phyloP scores from a whole-genome alignment of 371 early-diverging fungal species.

The Batrachochytrium dendrobatidis region DNA sequence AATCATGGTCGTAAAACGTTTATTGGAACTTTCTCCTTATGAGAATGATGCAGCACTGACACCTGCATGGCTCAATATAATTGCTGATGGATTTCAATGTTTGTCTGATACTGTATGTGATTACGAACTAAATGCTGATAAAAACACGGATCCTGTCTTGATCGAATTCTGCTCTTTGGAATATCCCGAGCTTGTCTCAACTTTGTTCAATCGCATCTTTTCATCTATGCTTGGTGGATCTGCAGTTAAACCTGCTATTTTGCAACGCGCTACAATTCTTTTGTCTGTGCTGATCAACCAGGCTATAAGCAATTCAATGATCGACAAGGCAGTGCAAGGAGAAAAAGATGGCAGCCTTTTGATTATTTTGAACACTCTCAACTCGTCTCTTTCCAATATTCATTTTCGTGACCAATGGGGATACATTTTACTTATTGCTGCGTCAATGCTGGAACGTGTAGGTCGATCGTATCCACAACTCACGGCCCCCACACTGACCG shows the following conservation, averaged over 20 bases:
- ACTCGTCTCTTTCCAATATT: conserved; percentile 38
- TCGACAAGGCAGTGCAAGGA: conserved; percentile 44
- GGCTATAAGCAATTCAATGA: conserved; percentile 64
- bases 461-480: conserved; percentile 56
- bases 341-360: conserved; percentile 12
- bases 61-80: conserved; percentile 80
- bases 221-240: conserved; percentile 64
- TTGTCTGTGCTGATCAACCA: conserved; percentile 56
- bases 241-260: conserved; percentile 33
- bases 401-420: conserved; percentile 78
- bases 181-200: conserved; percentile 58
- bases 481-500: conserved; percentile 53
- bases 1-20: conserved; percentile 43
- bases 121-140: conserved; percentile 18
- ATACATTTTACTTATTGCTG: conserved; percentile 65
- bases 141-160: conserved; percentile 26
- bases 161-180: conserved; percentile 40
- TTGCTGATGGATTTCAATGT: conserved; percentile 60
- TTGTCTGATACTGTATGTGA: conserved; percentile 20
- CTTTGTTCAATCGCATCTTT: conserved; percentile 49
- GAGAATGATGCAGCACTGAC: conserved; percentile 70
- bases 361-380: conserved; percentile 7
- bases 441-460: conserved; percentile 67
- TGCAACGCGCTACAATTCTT: conserved; percentile 53
- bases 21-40: conserved; percentile 76